A percentile compares a stretch with the other conserved stretches of the same genome.
These are phyloP conservation scores for Paraphaeosphaeria sporulosa DNA, from an alignment of 2,329 filamentous ascomycete genomes.

Conservation along the genomic window DNA sequence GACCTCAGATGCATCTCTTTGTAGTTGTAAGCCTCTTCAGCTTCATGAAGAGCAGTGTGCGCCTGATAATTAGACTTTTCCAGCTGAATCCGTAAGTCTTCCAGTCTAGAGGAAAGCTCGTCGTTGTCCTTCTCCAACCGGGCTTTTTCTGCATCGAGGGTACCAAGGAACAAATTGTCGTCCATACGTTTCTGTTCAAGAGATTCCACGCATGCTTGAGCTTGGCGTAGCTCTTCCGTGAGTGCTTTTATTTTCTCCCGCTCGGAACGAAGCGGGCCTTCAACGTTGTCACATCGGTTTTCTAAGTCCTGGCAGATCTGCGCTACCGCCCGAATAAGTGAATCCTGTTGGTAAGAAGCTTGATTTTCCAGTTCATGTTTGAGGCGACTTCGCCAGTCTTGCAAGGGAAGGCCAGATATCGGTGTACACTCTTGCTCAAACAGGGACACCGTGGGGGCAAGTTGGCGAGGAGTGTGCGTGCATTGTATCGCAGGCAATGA, in stretches of 20 bases:
- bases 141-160: constrained; percentile 51
- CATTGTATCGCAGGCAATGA: constrained; percentile 21
- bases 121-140: constrained; percentile 49
- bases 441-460: constrained; percentile 30
- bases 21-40: constrained; percentile 30
- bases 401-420: constrained; percentile 35
- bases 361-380: constrained; percentile 51
- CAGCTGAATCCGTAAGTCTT: constrained; percentile 48
- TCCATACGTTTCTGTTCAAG: constrained; percentile 38
- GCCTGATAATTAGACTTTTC: constrained; percentile 45
- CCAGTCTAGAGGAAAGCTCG: constrained; percentile 43
- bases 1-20: constrained; percentile 50
- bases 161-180: constrained; percentile 39
- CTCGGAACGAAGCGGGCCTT: constrained; percentile 61
- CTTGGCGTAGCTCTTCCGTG: constrained; percentile 37
- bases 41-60: constrained; percentile 32
- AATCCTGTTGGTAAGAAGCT: constrained; percentile 53
- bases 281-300: constrained; percentile 61
- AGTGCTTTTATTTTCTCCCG: constrained; percentile 45
- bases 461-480: constrained; percentile 21
- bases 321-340: constrained; percentile 58
- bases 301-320: constrained; percentile 65
- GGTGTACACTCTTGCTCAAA: constrained; percentile 52
- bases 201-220: constrained; percentile 47
- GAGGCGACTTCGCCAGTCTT: constrained; percentile 60